Conservation (phyloP, 148 eudicot species). For the Arctostaphylos glauca region DNA sequence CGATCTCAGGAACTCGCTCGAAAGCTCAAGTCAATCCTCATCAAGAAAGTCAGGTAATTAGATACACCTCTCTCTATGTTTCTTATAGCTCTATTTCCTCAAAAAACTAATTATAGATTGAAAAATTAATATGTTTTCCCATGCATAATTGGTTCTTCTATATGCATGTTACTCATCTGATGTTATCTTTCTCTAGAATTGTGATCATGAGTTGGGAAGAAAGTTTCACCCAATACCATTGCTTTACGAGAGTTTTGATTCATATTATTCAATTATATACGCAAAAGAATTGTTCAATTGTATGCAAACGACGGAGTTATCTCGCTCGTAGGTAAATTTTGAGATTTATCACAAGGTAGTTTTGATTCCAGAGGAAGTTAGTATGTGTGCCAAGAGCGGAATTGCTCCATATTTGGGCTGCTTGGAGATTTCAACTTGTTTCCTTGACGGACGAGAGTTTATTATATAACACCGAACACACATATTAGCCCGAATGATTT, state of each 20-base stretch:
- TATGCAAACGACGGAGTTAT: neutral
- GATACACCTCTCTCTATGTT: neutral
- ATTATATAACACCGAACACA: neutral
- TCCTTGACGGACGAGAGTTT: neutral
- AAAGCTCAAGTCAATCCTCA: slow-evolving; percentile 70
- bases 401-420: neutral
- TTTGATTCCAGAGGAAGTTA: neutral
- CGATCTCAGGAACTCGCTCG: slow-evolving; percentile 64
- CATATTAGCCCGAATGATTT: neutral
- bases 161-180: neutral
- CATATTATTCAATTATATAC: neutral
- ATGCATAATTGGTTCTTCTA: neutral
- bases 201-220: neutral
- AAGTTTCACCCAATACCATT: neutral
- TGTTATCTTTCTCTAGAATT: neutral
- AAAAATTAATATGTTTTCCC: too few relatives aligned
- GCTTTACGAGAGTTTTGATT: neutral
- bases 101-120: neutral
- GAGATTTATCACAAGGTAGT: neutral
- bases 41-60: slow-evolving; percentile 76
- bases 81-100: neutral
- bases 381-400: neutral
- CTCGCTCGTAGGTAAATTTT: neutral
- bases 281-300: neutral
- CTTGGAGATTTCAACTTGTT: neutral